These are phyloP conservation scores for Parathielavia hyrcaniae DNA, from an alignment of 495 filamentous ascomycete species.

Conservation along the genomic window DNA sequence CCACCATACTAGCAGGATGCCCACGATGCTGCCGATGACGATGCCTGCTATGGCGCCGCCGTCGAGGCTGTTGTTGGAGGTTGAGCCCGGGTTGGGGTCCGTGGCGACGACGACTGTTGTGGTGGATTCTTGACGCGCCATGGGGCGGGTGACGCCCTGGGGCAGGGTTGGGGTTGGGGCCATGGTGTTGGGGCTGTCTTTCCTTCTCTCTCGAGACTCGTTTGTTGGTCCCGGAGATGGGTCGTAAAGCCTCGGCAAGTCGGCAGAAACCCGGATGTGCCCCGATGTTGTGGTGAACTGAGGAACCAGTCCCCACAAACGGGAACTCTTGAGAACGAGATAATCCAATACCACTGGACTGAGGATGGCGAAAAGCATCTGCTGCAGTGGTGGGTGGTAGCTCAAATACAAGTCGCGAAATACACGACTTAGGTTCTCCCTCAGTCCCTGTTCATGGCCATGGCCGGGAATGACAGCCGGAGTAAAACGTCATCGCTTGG, in stretches of 20 bases:
- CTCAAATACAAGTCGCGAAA: background rate
- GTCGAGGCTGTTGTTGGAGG: slow-evolving; percentile 10
- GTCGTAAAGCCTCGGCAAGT: background rate
- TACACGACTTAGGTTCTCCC: too few relatives aligned
- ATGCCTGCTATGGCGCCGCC: slow-evolving; percentile 29
- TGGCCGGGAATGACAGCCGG: too few relatives aligned
- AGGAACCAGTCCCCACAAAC: too few relatives aligned
- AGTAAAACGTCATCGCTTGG: background rate
- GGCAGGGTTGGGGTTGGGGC: slow-evolving; percentile 26
- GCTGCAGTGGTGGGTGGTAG: background rate
- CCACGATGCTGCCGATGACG: slow-evolving; percentile 29
- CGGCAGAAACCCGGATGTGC: too few relatives aligned
- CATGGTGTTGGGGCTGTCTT: slow-evolving; percentile 14
- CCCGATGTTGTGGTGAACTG: too few relatives aligned
- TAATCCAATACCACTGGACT: background rate
- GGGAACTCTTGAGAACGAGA: background rate
- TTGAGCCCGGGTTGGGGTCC: background rate
- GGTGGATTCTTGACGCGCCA: slow-evolving; percentile 20
- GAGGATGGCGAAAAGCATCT: background rate
- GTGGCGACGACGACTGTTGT: slow-evolving; percentile 15
- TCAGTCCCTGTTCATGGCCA: background rate
- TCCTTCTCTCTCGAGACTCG: too few relatives aligned
- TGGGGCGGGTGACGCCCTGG: background rate
- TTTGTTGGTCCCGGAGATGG: background rate
- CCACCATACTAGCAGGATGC: slow-evolving; percentile 26